Evolutionary conservation across 768 basidiomycete genomes (phyloP).

Genomic region (Melanogaster broomeanus): DNA sequence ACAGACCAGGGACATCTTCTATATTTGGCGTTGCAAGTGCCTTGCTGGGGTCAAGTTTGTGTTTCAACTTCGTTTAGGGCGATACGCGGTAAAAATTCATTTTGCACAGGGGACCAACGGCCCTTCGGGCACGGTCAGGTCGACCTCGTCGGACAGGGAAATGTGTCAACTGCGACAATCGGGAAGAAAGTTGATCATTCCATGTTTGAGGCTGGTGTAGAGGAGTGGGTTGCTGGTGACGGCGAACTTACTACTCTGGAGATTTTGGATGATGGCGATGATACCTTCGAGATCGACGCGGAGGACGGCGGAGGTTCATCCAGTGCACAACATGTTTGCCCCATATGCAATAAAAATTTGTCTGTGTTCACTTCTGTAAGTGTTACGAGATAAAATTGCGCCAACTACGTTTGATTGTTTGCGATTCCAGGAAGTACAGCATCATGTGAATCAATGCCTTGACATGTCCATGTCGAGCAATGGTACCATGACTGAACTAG

Average conservation of each 20-base stretch:
- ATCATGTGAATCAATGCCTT: slow-evolving; percentile 61
- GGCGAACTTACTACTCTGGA: slow-evolving; percentile 55
- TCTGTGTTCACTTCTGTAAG: slow-evolving; percentile 21
- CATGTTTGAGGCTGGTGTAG: slow-evolving; percentile 30
- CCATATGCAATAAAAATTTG: slow-evolving; percentile 24
- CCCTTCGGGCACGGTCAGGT: neutral
- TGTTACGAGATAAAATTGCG: slow-evolving; percentile 19
- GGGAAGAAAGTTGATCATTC: neutral
- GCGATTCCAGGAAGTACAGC: slow-evolving; percentile 44
- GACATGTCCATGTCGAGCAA: slow-evolving; percentile 31
- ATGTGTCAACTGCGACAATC: neutral
- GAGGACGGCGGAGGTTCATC: slow-evolving; percentile 18
- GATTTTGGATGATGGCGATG: slow-evolving; percentile 26
- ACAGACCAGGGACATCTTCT: neutral
- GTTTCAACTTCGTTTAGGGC: neutral
- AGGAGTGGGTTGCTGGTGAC: slow-evolving; percentile 73
- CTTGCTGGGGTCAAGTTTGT: slow-evolving; percentile 21
- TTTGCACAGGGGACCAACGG: slow-evolving; percentile 2
- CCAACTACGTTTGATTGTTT: slow-evolving; percentile 3
- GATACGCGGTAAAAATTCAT: neutral
- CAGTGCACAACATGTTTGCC: slow-evolving; percentile 18
- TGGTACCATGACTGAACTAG: neutral
- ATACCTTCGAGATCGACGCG: slow-evolving; percentile 20
- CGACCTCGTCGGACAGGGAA: neutral
- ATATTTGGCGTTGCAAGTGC: slow-evolving; percentile 22